These are phyloP conservation scores for Globisporangium camurandrum DNA, from an alignment of 352 stramenopile genomes.

Conservation along the genomic window DNA sequence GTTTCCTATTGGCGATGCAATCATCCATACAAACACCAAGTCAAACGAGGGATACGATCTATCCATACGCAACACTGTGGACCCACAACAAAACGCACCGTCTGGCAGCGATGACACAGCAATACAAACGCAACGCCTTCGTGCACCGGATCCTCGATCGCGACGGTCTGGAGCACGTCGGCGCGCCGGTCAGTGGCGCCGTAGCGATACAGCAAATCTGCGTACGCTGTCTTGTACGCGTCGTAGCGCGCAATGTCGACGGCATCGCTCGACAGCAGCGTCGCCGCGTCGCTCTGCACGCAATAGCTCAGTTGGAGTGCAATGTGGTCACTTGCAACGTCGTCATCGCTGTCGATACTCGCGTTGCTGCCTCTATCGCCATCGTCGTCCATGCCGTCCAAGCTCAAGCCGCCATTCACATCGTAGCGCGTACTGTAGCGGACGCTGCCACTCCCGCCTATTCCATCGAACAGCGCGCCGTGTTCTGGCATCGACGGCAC, in stretches of 20 bases:
- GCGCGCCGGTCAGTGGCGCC: slow-evolving; percentile 61
- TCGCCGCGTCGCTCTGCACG: slow-evolving; percentile 28
- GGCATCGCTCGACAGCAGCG: slow-evolving; percentile 38
- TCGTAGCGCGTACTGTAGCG: not conserved
- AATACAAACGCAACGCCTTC: slow-evolving; percentile 55
- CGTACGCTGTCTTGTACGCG: slow-evolving; percentile 76
- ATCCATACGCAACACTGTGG: no score
- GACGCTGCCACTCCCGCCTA: not conserved
- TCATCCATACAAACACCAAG: not conserved
- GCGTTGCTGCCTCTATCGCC: no score
- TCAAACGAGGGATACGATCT: not conserved
- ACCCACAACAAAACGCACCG: slow-evolving; percentile 16
- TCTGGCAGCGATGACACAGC: slow-evolving; percentile 55
- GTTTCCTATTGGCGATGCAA: slow-evolving; percentile 35
- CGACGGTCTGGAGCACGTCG: slow-evolving; percentile 65
- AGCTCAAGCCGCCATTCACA: not conserved
- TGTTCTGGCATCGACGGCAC: slow-evolving; percentile 20
- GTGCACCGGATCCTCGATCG: slow-evolving; percentile 19
- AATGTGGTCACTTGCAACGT: slow-evolving; percentile 33
- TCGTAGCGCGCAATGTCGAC: slow-evolving; percentile 63
- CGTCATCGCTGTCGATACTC: no score
- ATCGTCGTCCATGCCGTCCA: slow-evolving; percentile 5
- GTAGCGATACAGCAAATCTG: slow-evolving; percentile 75
- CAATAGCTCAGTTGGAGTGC: slow-evolving; percentile 39
- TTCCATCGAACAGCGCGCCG: not conserved